Evolutionary conservation across 139 green algal species (phyloP).

Genomic region (Chlamydomonas incerta): DNA sequence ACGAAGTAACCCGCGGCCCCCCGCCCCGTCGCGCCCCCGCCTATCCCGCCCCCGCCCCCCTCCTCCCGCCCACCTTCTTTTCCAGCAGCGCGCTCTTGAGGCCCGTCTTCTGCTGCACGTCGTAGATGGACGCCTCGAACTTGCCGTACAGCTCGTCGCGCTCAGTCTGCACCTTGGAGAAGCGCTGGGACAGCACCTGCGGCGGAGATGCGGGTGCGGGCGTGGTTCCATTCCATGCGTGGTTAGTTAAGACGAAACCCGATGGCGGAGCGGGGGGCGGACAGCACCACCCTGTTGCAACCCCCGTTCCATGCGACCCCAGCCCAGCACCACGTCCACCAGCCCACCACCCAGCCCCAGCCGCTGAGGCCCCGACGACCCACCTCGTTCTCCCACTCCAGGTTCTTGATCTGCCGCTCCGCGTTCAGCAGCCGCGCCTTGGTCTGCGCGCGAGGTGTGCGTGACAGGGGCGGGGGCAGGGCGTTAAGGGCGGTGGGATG

Average conservation of each 20-base stretch:
- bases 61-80: conserved; percentile 59
- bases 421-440: conserved; percentile 79
- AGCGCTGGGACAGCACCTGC: conserved; percentile 81
- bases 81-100: conserved; percentile 73
- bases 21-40: background rate
- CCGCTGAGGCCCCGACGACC: conserved; percentile 25
- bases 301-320: background rate
- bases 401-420: conserved; percentile 85
- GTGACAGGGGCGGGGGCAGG: too few relatives aligned
- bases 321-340: background rate
- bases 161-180: conserved; percentile 73
- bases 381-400: conserved; percentile 92
- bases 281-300: too few relatives aligned
- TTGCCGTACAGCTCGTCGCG: conserved; percentile 82
- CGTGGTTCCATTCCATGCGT: too few relatives aligned
- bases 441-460: conserved; percentile 52
- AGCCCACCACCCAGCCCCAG: background rate
- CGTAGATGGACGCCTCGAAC: conserved; percentile 83
- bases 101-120: conserved; percentile 84
- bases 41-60: background rate
- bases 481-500: too few relatives aligned
- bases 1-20: background rate
- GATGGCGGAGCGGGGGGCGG: too few relatives aligned
- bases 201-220: background rate
- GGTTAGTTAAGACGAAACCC: too few relatives aligned